Conservation (phyloP, 164 flowering plant genomes). For the Magnolia sinica region DNA sequence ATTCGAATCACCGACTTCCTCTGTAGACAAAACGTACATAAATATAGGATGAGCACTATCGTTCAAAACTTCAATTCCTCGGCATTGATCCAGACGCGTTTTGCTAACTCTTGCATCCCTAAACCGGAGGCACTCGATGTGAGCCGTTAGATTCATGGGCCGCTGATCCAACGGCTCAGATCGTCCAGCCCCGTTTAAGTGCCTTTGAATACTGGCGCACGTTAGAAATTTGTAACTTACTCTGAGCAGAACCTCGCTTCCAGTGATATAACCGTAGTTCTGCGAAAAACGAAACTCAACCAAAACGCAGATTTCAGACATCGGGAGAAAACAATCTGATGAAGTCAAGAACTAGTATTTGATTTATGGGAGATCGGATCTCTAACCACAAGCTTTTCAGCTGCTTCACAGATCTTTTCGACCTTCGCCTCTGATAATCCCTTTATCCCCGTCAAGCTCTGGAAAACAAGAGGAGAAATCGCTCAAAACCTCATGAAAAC, state of each 20-base stretch:
- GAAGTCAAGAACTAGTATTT: neutral
- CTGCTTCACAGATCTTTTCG: constrained; percentile 98
- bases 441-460: constrained; percentile 89
- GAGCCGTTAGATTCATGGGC: neutral
- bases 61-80: neutral
- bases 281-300: constrained; percentile 21
- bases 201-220: constrained; percentile 1
- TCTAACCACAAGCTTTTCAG: constrained; percentile 90
- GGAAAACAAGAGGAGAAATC: constrained; percentile 9
- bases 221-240: constrained; percentile 40
- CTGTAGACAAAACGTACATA: constrained; percentile 26
- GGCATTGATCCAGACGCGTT: neutral
- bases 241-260: constrained; percentile 88
- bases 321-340: neutral
- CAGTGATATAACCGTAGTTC: constrained; percentile 96
- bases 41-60: neutral
- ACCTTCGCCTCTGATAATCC: constrained; percentile 98
- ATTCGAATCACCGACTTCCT: constrained; percentile 75
- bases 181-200: neutral
- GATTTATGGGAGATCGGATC: neutral
- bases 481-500: neutral
- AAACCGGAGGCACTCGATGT: neutral
- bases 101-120: neutral
- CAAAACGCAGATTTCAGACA: neutral
- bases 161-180: constrained; percentile 1